Evolutionary conservation across 2,329 filamentous ascomycete species (phyloP).

Genomic region (Cytospora chrysosperma): DNA sequence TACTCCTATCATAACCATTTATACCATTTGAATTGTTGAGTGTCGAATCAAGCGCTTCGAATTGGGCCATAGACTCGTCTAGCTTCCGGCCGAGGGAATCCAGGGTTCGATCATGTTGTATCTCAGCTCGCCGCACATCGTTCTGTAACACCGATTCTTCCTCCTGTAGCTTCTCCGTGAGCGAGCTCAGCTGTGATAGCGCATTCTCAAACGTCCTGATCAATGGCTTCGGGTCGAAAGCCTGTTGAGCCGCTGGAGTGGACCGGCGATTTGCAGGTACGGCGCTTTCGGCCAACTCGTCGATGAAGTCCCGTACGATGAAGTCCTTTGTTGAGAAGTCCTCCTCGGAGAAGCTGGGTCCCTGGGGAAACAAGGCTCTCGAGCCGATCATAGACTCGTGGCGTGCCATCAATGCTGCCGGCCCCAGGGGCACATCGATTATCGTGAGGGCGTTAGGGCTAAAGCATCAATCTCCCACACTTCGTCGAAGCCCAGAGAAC

Average conservation of each 20-base stretch:
- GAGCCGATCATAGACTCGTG: conserved; percentile 42
- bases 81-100: conserved; percentile 85
- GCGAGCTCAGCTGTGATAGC: conserved; percentile 64
- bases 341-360: conserved; percentile 81
- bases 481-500: neutral
- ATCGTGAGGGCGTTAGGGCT: conserved; percentile 14
- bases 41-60: conserved; percentile 83
- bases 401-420: conserved; percentile 36
- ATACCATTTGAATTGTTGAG: conserved; percentile 61
- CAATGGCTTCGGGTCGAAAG: conserved; percentile 93
- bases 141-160: conserved; percentile 89
- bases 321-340: conserved; percentile 90
- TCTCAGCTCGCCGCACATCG: conserved; percentile 86
- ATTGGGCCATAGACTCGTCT: conserved; percentile 87
- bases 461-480: conserved; percentile 1
- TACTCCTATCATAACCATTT: conserved; percentile 45
- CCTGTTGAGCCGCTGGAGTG: conserved; percentile 53
- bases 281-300: conserved; percentile 83
- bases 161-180: conserved; percentile 82
- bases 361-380: conserved; percentile 71
- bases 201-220: conserved; percentile 90
- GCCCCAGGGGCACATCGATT: conserved; percentile 38
- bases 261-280: conserved; percentile 80
- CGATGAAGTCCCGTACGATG: conserved; percentile 97
- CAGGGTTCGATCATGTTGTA: conserved; percentile 87